Percentiles rank a stretch among this genome's conserved stretches.
These are phyloP conservation scores for Dendryphion nanum DNA, from an alignment of 2,329 filamentous ascomycete genomes.

Conservation along the genomic window DNA sequence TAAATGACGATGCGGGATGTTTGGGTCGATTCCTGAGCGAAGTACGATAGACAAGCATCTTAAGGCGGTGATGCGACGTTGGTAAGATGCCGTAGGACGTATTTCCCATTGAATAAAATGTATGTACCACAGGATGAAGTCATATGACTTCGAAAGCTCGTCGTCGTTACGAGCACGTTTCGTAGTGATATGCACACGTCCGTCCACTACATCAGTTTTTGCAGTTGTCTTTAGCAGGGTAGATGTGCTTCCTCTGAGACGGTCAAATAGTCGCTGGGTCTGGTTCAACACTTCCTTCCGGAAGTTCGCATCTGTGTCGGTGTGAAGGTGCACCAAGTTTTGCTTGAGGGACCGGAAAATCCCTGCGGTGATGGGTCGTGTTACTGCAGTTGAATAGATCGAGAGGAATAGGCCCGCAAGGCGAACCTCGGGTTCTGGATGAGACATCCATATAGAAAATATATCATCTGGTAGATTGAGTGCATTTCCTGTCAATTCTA, in stretches of 20 bases:
- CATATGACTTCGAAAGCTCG: slow-evolving; percentile 51
- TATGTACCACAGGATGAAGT: slow-evolving; percentile 74
- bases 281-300: slow-evolving; percentile 76
- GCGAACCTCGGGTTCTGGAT: slow-evolving; percentile 54
- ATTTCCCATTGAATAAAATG: slow-evolving; percentile 72
- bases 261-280: slow-evolving; percentile 72
- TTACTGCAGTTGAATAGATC: slow-evolving; percentile 71
- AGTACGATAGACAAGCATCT: slow-evolving; percentile 68
- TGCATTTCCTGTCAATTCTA: slow-evolving; percentile 31
- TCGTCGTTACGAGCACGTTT: slow-evolving; percentile 7
- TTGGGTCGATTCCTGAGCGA: slow-evolving; percentile 63
- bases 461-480: slow-evolving; percentile 54
- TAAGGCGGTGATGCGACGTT: slow-evolving; percentile 79
- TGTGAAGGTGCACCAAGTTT: slow-evolving; percentile 70
- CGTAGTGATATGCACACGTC: not conserved
- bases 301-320: slow-evolving; percentile 83
- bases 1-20: slow-evolving; percentile 36
- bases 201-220: not conserved
- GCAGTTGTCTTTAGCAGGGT: slow-evolving; percentile 17
- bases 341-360: slow-evolving; percentile 63
- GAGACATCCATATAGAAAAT: slow-evolving; percentile 39
- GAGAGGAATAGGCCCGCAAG: slow-evolving; percentile 80
- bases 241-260: slow-evolving; percentile 51
- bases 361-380: slow-evolving; percentile 65
- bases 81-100: slow-evolving; percentile 80